These are phyloP conservation scores for Fusarium euwallaceae DNA, from an alignment of 2,329 filamentous ascomycete species.

Conservation along the genomic window DNA sequence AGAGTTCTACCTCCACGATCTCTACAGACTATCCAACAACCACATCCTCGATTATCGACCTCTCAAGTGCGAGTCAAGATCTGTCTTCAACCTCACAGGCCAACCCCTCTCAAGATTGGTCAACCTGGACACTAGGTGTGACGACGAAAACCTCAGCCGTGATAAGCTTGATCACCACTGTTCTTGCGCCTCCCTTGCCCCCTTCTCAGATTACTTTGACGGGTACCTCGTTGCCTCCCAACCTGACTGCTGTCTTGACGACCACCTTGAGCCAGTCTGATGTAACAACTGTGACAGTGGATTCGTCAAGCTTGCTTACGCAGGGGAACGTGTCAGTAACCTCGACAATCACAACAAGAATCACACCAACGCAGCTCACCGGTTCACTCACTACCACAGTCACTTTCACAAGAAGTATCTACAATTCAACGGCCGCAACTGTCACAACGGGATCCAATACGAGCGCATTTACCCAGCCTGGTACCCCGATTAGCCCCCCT, in stretches of 20 bases:
- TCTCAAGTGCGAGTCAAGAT: constrained; percentile 6
- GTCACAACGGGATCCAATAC: constrained; percentile 1
- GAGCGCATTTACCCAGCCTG: constrained; percentile 3
- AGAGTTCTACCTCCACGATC: constrained; percentile 4
- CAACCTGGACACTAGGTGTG: constrained; percentile 28
- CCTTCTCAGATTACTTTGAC: constrained; percentile 18
- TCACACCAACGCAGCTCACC: constrained; percentile 10
- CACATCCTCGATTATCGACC: constrained; percentile 9
- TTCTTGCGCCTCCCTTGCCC: constrained; percentile 13
- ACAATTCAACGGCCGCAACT: constrained; percentile 22
- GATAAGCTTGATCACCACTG: background rate
- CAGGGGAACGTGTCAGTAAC: constrained; percentile 9
- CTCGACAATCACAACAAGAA: constrained; percentile 32
- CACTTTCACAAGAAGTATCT: constrained; percentile 24
- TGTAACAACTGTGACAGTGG: background rate
- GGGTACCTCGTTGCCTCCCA: constrained; percentile 23
- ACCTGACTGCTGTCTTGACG: background rate
- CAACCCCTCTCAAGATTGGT: constrained; percentile 28
- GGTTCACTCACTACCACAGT: constrained; percentile 15
- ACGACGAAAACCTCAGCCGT: constrained; percentile 7
- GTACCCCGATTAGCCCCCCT: constrained; percentile 7
- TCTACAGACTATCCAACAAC: constrained; percentile 16
- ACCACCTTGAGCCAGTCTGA: background rate
- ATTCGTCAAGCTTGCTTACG: constrained; percentile 2
- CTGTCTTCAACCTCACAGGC: constrained; percentile 7